Conservation (phyloP, 805 yeast genomes). For the Komagataella ulmi region DNA sequence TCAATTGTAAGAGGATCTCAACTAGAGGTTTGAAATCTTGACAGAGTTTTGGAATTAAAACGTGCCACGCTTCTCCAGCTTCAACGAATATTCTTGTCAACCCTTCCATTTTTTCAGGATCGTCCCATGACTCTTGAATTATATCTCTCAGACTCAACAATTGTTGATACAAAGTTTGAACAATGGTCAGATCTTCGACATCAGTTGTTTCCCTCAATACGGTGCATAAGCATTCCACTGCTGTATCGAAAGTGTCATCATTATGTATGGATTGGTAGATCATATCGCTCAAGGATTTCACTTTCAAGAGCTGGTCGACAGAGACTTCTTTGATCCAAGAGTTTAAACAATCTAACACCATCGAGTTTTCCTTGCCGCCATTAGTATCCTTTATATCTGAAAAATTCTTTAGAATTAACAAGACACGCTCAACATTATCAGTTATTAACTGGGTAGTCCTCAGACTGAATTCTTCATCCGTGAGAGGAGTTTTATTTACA, state of each 20-base stretch:
- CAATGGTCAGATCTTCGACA: constrained; percentile 44
- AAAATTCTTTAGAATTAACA: constrained; percentile 45
- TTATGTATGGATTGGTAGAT: constrained; percentile 47
- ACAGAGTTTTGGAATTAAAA: constrained; percentile 64
- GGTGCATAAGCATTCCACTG: constrained; percentile 77
- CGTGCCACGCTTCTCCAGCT: constrained; percentile 95
- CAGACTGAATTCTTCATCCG: constrained; percentile 63
- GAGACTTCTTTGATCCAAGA: constrained; percentile 90
- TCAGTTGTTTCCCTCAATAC: constrained; percentile 76
- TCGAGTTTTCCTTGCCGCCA: constrained; percentile 13
- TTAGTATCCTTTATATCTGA: constrained; percentile 12
- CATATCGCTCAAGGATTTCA: constrained; percentile 51
- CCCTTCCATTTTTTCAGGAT: constrained; percentile 53
- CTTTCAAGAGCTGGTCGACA: constrained; percentile 49
- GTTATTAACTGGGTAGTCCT: constrained; percentile 54
- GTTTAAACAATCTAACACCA: constrained; percentile 62
- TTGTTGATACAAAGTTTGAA: constrained; percentile 56
- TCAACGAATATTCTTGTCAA: constrained; percentile 72
- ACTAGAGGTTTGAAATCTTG: constrained; percentile 59
- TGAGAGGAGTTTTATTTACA: constrained; percentile 60
- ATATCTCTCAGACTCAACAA: constrained; percentile 47
- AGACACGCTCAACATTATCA: constrained; percentile 54
- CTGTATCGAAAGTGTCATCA: constrained; percentile 66
- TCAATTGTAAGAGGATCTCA: constrained; percentile 53
- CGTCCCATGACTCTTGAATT: constrained; percentile 35